Percentiles rank a stretch among this genome's conserved stretches.
Conservation (phyloP, 257 asterid species). For the Paraleonurus japonicus region DNA sequence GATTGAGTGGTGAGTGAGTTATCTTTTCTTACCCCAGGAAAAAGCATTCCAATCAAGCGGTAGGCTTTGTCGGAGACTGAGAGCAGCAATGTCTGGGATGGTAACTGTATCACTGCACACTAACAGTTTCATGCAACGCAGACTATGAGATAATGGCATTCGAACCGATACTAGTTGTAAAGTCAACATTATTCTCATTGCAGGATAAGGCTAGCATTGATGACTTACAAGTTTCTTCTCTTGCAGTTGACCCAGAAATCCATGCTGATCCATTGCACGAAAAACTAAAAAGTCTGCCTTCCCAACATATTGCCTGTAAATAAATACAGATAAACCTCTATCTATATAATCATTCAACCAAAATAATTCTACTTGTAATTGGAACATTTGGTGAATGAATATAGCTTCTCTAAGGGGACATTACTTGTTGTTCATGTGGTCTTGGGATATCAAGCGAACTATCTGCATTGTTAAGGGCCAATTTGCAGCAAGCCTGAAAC, state of each 20-base stretch:
- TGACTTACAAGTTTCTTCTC: slow-evolving; percentile 89
- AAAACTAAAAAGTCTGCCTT: slow-evolving; percentile 85
- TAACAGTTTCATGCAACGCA: slow-evolving; percentile 28
- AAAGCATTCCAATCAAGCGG: slow-evolving; percentile 89
- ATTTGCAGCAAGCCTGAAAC: slow-evolving; percentile 82
- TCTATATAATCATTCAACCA: not conserved
- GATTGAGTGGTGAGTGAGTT: not conserved
- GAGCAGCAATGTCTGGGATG: slow-evolving; percentile 82
- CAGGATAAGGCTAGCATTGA: slow-evolving; percentile 12
- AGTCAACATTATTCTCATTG: not conserved
- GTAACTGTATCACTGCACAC: slow-evolving; percentile 94
- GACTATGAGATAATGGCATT: slow-evolving; percentile 18
- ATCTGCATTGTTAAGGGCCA: slow-evolving; percentile 93
- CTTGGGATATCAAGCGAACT: slow-evolving; percentile 75
- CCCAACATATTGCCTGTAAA: slow-evolving; percentile 70
- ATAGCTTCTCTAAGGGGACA: slow-evolving; percentile 20
- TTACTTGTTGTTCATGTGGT: slow-evolving; percentile 94
- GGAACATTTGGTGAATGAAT: slow-evolving; percentile 19
- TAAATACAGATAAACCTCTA: not conserved
- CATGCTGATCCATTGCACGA: slow-evolving; percentile 91
- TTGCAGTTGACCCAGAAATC: slow-evolving; percentile 84
- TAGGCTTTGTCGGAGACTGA: slow-evolving; percentile 76
- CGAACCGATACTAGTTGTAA: not conserved
- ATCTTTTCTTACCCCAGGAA: slow-evolving; percentile 69
- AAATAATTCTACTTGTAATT: slow-evolving; percentile 10